Conservation (phyloP, 495 filamentous ascomycete genomes). For the Neurospora sp. region DNA sequence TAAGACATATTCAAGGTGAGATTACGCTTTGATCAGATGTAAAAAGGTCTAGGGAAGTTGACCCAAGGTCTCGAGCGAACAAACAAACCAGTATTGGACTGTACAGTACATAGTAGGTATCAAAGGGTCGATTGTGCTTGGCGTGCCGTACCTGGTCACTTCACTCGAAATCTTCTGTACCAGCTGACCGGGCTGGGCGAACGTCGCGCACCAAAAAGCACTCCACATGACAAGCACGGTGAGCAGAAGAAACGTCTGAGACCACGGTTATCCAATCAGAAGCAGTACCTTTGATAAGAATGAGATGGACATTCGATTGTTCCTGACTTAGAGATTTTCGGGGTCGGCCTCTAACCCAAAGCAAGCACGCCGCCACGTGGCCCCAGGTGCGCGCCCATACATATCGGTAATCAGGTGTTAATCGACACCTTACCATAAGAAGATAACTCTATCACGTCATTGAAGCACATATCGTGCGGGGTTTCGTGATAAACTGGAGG, state of each 20-base stretch:
- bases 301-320: background rate
- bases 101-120: too few relatives aligned
- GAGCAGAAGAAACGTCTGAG: background rate
- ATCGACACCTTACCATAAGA: background rate
- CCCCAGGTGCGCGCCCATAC: background rate
- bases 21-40: too few relatives aligned
- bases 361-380: background rate
- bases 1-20: too few relatives aligned
- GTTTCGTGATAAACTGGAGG: background rate
- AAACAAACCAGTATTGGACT: too few relatives aligned
- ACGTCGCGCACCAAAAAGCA: background rate
- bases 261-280: background rate
- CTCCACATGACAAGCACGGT: background rate
- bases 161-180: background rate
- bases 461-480: background rate
- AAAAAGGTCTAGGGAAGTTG: too few relatives aligned
- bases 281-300: background rate
- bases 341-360: background rate
- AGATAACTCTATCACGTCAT: background rate
- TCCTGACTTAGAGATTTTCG: background rate
- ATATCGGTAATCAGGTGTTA: background rate
- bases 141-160: background rate
- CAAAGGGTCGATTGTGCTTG: background rate
- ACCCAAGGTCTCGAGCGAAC: too few relatives aligned
- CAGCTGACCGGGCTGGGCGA: background rate